Conservation (phyloP, 257 asterid genomes). For the Ocimum tenuiflorum region DNA sequence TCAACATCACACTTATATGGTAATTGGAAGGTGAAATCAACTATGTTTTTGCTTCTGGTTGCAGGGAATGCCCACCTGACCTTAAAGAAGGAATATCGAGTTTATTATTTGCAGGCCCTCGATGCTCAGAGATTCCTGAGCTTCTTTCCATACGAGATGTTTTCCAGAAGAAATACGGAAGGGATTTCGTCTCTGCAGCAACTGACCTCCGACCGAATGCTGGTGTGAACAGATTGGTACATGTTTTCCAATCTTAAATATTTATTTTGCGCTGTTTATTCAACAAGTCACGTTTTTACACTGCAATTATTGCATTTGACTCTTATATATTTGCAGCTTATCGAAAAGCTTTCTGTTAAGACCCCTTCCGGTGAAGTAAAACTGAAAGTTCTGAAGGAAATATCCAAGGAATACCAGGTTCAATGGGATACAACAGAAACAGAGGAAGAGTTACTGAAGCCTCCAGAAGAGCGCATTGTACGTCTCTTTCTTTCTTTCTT, state of each 20-base stretch:
- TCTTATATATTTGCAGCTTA: conserved; percentile 57
- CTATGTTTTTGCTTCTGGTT: conserved; percentile 11
- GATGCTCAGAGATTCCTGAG: conserved; percentile 96
- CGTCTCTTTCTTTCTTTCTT: conserved; percentile 7
- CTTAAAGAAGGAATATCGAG: conserved; percentile 94
- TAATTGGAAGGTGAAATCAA: not conserved
- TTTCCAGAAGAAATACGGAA: conserved; percentile 78
- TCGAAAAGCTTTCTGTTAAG: conserved; percentile 89
- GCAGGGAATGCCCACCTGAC: conserved; percentile 93
- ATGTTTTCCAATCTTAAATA: not conserved
- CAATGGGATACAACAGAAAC: conserved; percentile 82
- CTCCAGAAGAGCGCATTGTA: conserved; percentile 84
- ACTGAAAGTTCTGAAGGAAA: conserved; percentile 79
- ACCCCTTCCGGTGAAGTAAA: conserved; percentile 84
- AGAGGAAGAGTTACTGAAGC: conserved; percentile 79
- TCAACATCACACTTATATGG: not conserved
- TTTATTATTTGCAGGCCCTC: conserved; percentile 83
- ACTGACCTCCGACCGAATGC: conserved; percentile 91
- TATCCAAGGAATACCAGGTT: conserved; percentile 88
- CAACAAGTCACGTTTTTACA: too few relatives aligned
- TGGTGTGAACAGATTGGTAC: conserved; percentile 85
- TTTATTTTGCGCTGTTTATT: too few relatives aligned
- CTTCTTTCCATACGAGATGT: conserved; percentile 56
- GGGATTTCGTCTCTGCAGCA: conserved; percentile 91
- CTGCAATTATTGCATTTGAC: not conserved